These are phyloP conservation scores for Psilocybe cyanescens DNA, from an alignment of 768 basidiomycete species.

Conservation along the genomic window DNA sequence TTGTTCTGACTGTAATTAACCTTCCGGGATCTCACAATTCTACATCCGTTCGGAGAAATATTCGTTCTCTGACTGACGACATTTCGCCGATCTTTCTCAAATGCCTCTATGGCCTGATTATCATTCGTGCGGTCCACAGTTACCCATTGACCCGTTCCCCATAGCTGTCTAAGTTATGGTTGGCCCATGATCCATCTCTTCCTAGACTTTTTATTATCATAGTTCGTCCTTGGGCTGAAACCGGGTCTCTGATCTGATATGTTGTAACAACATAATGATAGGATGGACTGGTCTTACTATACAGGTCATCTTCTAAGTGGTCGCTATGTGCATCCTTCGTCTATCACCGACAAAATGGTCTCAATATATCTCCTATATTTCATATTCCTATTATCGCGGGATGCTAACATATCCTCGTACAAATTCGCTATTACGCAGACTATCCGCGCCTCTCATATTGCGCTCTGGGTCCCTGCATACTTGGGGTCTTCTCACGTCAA, in stretches of 20 bases:
- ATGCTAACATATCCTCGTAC: background rate
- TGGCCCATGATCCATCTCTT: background rate
- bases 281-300: too few species aligned
- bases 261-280: background rate
- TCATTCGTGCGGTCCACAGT: slow-evolving; percentile 10
- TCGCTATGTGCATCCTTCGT: background rate
- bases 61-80: slow-evolving; percentile 14
- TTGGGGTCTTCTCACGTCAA: slow-evolving; percentile 14
- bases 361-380: background rate
- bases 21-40: slow-evolving; percentile 13
- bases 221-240: background rate
- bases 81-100: slow-evolving; percentile 24
- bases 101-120: slow-evolving; percentile 1
- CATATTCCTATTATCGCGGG: slow-evolving; percentile 1
- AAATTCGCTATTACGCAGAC: background rate
- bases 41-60: slow-evolving; percentile 20
- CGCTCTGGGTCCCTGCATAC: background rate
- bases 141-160: slow-evolving; percentile 11
- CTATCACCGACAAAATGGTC: background rate
- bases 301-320: background rate
- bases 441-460: background rate
- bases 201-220: background rate
- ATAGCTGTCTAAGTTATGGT: background rate
- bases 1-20: slow-evolving; percentile 11
- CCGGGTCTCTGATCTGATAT: background rate